Conservation (phyloP, 495 filamentous ascomycete species). For the Daldinia caldariorum region DNA sequence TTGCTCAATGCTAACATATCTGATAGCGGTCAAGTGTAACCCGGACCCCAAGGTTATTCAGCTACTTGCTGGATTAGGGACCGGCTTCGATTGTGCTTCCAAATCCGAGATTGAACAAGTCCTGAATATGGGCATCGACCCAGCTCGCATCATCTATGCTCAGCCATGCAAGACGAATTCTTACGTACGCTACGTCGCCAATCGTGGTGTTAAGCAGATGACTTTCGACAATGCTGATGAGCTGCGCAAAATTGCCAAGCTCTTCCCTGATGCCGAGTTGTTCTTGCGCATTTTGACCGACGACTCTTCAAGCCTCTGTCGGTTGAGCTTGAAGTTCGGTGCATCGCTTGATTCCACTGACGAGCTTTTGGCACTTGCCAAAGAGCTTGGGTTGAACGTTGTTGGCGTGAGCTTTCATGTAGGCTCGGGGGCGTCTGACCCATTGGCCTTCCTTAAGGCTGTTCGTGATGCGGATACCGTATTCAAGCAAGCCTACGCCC, state of each 20-base stretch:
- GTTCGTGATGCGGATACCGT: slow-evolving; percentile 87
- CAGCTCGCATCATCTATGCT: slow-evolving; percentile 95
- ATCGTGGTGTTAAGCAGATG: slow-evolving; percentile 93
- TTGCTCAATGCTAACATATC: slow-evolving; percentile 43
- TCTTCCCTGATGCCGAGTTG: slow-evolving; percentile 88
- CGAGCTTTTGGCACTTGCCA: slow-evolving; percentile 81
- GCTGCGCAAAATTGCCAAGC: slow-evolving; percentile 93
- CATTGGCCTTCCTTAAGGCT: slow-evolving; percentile 85
- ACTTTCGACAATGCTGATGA: slow-evolving; percentile 99
- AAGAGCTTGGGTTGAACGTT: slow-evolving; percentile 90
- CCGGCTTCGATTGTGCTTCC: slow-evolving; percentile 98
- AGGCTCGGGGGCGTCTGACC: slow-evolving; percentile 93
- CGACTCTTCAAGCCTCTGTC: slow-evolving; percentile 92
- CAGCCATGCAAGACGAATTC: slow-evolving; percentile 99
- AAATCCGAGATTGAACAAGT: slow-evolving; percentile 95
- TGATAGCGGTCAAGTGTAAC: slow-evolving; percentile 95
- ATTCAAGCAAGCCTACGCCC: slow-evolving; percentile 82
- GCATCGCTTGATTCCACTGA: slow-evolving; percentile 84
- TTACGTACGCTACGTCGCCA: slow-evolving; percentile 87
- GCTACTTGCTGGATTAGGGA: slow-evolving; percentile 85
- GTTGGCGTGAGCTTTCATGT: slow-evolving; percentile 98
- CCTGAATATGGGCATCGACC: slow-evolving; percentile 83
- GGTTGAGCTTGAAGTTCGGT: slow-evolving; percentile 95
- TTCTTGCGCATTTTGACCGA: slow-evolving; percentile 95
- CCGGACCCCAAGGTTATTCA: slow-evolving; percentile 88